Evolutionary conservation across 140 eudicot species (phyloP), one percentile per base, ranked within the genome.

Genomic region (Senecio squalidus): DNA sequence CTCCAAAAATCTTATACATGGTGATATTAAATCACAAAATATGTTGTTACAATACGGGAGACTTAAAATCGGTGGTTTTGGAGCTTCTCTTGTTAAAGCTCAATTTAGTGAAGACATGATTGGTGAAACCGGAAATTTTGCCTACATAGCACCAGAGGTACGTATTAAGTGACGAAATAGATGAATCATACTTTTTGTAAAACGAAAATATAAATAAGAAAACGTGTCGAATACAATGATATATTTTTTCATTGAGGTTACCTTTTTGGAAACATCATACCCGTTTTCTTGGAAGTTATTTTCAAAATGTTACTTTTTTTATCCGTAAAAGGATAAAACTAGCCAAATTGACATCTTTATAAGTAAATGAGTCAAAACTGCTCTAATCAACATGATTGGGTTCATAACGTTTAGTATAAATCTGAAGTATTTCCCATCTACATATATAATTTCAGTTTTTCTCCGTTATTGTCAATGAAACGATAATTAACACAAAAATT

Each of bases 91-190:
- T 51, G 84, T 88, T 68, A 87, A 88, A 76, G 94, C 96, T 24
- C 86, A 76, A 62, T 80, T 84, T 58, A 89, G 94, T 9, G 64
- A 74, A 62, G 94, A 88, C 52, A 84, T 84, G 94, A 88, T 90
- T 0, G 96, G 96, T 20, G 79, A 78, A 74, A 84, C 96, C 1
- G 94, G 96, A 26, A 88, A 87, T 6, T 82, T 80, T 30, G 79
- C 94, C 5, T 88, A 84, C 72, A 83, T 88, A 94, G 96, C 94
- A 10, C 96, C 96, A 0, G 96, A 88, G 96, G 96, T 86, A 74
- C 25, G 33, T 22, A 31, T 14, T 16, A 34, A 2, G 14, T 34
- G n/a, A n/a, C n/a, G n/a, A n/a, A n/a, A n/a, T n/a, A n/a, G n/a
- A n/a, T n/a, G n/a, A n/a, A n/a, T 34, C 41, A 1, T 7, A 34